phyloP scores from a whole-genome alignment of 371 early-diverging fungal species.

The Mortierella sp. region DNA sequence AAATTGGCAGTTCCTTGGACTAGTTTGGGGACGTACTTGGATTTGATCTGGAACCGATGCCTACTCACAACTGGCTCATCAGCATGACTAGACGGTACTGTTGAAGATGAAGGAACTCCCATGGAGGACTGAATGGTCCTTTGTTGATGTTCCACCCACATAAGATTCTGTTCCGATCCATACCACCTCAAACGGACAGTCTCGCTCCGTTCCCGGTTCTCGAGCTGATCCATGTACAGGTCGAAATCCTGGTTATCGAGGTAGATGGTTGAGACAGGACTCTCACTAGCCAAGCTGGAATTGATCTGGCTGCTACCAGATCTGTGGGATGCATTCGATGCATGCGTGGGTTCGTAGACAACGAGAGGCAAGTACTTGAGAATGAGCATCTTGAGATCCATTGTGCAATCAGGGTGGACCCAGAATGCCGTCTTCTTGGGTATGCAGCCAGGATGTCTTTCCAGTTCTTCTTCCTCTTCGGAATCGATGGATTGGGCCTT shows the following conservation, averaged over 20 bases:
- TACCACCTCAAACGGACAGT: slow-evolving; percentile 95
- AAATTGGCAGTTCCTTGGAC: slow-evolving; percentile 85
- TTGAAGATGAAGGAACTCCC: slow-evolving; percentile 11
- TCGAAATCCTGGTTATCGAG: slow-evolving; percentile 92
- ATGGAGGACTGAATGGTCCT: slow-evolving; percentile 7
- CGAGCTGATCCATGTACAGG: slow-evolving; percentile 88
- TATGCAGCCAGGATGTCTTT: slow-evolving; percentile 83
- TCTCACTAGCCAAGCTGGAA: slow-evolving; percentile 45
- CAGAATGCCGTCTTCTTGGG: slow-evolving; percentile 77
- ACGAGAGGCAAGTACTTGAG: slow-evolving; percentile 93
- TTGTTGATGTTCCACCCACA: slow-evolving; percentile 51
- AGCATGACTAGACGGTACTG: not conserved
- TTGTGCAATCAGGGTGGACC: slow-evolving; percentile 97
- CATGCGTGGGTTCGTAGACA: slow-evolving; percentile 79
- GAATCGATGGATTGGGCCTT: slow-evolving; percentile 53
- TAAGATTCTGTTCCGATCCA: slow-evolving; percentile 64
- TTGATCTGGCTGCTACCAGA: slow-evolving; percentile 65
- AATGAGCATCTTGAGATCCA: slow-evolving; percentile 91
- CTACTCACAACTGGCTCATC: slow-evolving; percentile 46
- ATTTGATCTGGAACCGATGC: slow-evolving; percentile 66
- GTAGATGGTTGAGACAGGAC: slow-evolving; percentile 91
- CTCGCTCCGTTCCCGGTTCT: slow-evolving; percentile 90
- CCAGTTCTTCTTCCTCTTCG: slow-evolving; percentile 56
- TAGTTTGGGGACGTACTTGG: slow-evolving; percentile 57
- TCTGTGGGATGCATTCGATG: slow-evolving; percentile 79